Percentiles rank a stretch among this genome's conserved stretches.
Conservation (phyloP, 2,329 filamentous ascomycete genomes). For the Rosellinia necatrix region DNA sequence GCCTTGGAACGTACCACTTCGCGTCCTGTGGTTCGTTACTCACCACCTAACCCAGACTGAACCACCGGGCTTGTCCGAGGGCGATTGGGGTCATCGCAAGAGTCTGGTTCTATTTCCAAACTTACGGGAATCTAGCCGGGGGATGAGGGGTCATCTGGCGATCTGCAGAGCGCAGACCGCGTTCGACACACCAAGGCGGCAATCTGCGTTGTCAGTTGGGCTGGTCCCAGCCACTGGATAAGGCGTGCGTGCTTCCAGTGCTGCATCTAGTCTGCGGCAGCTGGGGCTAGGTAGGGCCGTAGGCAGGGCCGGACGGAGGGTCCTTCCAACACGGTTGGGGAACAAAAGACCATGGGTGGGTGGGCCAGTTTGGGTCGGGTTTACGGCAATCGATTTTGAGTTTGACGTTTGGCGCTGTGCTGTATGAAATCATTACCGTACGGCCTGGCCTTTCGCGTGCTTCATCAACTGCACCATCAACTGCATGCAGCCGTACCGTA, state of each 20-base stretch:
- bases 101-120: constrained; percentile 17
- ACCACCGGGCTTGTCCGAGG: constrained; percentile 11
- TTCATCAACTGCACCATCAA: constrained; percentile 20
- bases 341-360: not conserved
- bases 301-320: too few species aligned
- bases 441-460: constrained; percentile 13
- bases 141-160: constrained; percentile 19
- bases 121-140: constrained; percentile 8
- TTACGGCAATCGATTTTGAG: not conserved
- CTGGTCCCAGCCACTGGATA: constrained; percentile 26
- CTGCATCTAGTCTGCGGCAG: constrained; percentile 18
- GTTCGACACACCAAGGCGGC: constrained; percentile 18
- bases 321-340: constrained; percentile 16
- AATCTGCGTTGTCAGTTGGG: constrained; percentile 20
- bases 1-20: constrained; percentile 5
- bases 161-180: constrained; percentile 16
- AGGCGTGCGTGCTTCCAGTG: constrained; percentile 14
- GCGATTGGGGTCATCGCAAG: constrained; percentile 17
- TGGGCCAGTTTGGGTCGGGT: not conserved
- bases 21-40: constrained; percentile 13
- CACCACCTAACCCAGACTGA: constrained; percentile 6
- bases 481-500: constrained; percentile 21
- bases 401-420: not conserved
- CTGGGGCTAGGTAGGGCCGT: constrained; percentile 13
- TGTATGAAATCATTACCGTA: constrained; percentile 12